phyloP scores from a whole-genome alignment of 768 basidiomycete species.

The Amanita pallidorosea region DNA sequence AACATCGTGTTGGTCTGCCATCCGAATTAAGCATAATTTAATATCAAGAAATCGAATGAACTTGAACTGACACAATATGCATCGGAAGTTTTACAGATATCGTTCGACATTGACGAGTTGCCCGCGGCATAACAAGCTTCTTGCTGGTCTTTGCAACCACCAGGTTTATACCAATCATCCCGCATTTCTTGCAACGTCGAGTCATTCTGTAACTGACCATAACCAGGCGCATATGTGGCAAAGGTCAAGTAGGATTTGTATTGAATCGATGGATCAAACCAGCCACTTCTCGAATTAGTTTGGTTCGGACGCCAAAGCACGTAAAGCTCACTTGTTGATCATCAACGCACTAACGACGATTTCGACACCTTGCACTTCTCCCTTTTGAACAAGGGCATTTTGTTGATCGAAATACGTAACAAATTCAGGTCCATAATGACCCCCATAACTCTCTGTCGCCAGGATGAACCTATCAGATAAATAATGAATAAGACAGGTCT shows the following conservation, averaged over 20 bases:
- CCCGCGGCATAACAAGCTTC: conserved; percentile 48
- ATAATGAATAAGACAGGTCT: neutral
- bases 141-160: conserved; percentile 48
- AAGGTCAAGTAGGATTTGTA: conserved; percentile 51
- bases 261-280: conserved; percentile 58
- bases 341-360: conserved; percentile 49
- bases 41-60: neutral
- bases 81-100: conserved; percentile 40
- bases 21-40: neutral
- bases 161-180: conserved; percentile 30
- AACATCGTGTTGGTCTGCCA: conserved; percentile 35
- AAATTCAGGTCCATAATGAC: conserved; percentile 57
- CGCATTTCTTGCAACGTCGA: conserved; percentile 35
- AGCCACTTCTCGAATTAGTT: conserved; percentile 30
- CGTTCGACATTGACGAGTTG: conserved; percentile 29
- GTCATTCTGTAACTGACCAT: conserved; percentile 47
- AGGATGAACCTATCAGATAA: conserved; percentile 38
- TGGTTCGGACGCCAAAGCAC: neutral
- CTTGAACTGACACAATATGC: conserved; percentile 39
- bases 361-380: conserved; percentile 34
- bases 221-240: conserved; percentile 52
- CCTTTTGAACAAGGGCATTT: conserved; percentile 37
- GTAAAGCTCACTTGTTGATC: conserved; percentile 43
- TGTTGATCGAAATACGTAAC: conserved; percentile 57
- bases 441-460: conserved; percentile 59